Conservation (phyloP, 495 filamentous ascomycete genomes). For the Pseudomonodictys pantanalensis region DNA sequence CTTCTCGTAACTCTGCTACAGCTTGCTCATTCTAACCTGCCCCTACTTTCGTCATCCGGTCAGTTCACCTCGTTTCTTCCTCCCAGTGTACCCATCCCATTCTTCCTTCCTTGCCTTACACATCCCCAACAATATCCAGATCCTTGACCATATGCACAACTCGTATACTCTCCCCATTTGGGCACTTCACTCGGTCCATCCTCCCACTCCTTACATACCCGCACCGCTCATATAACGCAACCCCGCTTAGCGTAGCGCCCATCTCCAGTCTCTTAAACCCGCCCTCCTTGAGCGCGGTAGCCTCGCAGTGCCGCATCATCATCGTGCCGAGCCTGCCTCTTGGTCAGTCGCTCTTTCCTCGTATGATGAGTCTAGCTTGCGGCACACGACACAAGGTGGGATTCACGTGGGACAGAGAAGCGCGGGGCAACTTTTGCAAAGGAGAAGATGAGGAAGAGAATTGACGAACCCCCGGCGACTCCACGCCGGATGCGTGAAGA, state of each 20-base stretch:
- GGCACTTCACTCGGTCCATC: conserved; percentile 21
- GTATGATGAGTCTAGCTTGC: no score
- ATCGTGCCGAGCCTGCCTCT: not conserved
- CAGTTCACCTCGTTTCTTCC: no score
- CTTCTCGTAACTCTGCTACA: no score
- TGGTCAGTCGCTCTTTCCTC: not conserved
- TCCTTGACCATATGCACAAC: conserved; percentile 33
- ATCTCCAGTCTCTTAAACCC: conserved; percentile 29
- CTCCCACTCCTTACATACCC: conserved; percentile 31
- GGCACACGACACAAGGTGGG: no score
- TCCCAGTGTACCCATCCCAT: no score
- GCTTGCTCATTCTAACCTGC: no score
- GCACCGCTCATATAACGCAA: conserved; percentile 28
- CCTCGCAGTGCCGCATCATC: conserved; percentile 33
- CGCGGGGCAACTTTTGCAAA: no score
- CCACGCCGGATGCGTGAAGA: conserved; percentile 30
- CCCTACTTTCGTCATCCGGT: not conserved
- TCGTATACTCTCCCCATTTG: conserved; percentile 28
- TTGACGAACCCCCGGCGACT: conserved; percentile 16
- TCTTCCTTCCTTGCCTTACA: no score
- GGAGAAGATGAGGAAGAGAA: no score
- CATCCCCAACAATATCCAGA: not conserved
- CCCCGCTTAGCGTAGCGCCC: conserved; percentile 29
- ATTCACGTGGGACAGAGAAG: no score
- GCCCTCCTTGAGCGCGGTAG: conserved; percentile 11